Percentiles rank a stretch among this genome's conserved stretches.
These are phyloP conservation scores for Mycena crocata DNA, from an alignment of 768 basidiomycete species.

Conservation along the genomic window DNA sequence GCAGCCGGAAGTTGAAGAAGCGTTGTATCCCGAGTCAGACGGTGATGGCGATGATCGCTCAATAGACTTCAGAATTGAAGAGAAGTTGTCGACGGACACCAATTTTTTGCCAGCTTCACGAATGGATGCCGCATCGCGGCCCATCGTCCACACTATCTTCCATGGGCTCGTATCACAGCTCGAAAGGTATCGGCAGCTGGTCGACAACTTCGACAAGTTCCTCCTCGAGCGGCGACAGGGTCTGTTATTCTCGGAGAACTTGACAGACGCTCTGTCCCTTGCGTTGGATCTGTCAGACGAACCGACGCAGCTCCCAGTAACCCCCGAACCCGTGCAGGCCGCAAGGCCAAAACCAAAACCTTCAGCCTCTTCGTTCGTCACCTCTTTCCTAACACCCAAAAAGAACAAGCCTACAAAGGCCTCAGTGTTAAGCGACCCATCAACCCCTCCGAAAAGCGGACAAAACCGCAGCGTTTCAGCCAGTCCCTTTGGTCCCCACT, in stretches of 20 bases:
- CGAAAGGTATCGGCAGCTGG: conserved; percentile 78
- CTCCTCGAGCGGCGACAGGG: conserved; percentile 90
- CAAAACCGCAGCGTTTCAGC: conserved; percentile 60
- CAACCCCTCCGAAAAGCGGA: conserved; percentile 56
- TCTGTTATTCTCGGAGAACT: conserved; percentile 90
- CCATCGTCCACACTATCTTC: conserved; percentile 84
- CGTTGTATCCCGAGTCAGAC: conserved; percentile 39
- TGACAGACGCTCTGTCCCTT: conserved; percentile 88
- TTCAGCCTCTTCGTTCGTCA: conserved; percentile 69
- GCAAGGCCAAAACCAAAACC: conserved; percentile 63
- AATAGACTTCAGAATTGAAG: conserved; percentile 79
- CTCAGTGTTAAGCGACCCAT: conserved; percentile 52
- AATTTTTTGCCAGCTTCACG: conserved; percentile 72
- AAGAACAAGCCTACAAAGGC: conserved; percentile 63
- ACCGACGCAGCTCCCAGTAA: conserved; percentile 41
- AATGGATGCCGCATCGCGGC: conserved; percentile 78
- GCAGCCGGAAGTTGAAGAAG: conserved; percentile 30
- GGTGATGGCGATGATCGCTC: conserved; percentile 85
- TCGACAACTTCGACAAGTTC: conserved; percentile 86
- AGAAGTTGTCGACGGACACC: conserved; percentile 68
- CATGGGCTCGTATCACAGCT: conserved; percentile 85
- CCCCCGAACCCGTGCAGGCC: conserved; percentile 47
- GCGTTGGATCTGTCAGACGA: conserved; percentile 72
- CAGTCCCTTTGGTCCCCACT: conserved; percentile 88
- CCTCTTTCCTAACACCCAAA: conserved; percentile 85